These are phyloP conservation scores for Epichloe aotearoae DNA, from an alignment of 2,329 filamentous ascomycete species.

Conservation along the genomic window DNA sequence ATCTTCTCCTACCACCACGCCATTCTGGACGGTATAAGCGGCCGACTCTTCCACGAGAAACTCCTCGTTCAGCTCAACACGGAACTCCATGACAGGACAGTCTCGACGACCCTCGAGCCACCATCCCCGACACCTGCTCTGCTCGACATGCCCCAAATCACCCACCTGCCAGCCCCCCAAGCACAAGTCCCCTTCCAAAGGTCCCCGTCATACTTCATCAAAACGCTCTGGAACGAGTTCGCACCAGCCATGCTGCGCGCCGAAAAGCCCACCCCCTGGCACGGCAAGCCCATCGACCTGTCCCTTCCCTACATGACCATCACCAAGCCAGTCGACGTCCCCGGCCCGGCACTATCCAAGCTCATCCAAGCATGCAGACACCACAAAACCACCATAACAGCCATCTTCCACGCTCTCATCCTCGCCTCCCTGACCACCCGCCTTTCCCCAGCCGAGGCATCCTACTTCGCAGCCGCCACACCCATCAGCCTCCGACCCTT, in stretches of 20 bases:
- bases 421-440: slow-evolving; percentile 26
- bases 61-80: slow-evolving; percentile 30
- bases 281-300: slow-evolving; percentile 22
- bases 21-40: slow-evolving; percentile 37
- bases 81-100: background rate
- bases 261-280: slow-evolving; percentile 21
- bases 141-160: background rate
- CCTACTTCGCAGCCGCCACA: slow-evolving; percentile 24
- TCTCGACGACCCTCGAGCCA: slow-evolving; percentile 11
- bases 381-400: slow-evolving; percentile 32
- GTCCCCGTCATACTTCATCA: slow-evolving; percentile 27
- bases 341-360: slow-evolving; percentile 12
- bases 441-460: slow-evolving; percentile 19
- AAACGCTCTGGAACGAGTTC: slow-evolving; percentile 26
- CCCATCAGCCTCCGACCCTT: slow-evolving; percentile 33
- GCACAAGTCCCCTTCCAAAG: slow-evolving; percentile 26
- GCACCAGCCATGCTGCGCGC: slow-evolving; percentile 25
- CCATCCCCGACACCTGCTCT: slow-evolving; percentile 16
- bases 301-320: slow-evolving; percentile 22
- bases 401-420: slow-evolving; percentile 32
- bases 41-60: slow-evolving; percentile 33
- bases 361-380: slow-evolving; percentile 27
- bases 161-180: slow-evolving; percentile 21
- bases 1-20: slow-evolving; percentile 39
- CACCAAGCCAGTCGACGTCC: slow-evolving; percentile 24